Base-by-base conservation (phyloP, 2,329 filamentous ascomycete species). In the Fusarium incarnatum region DNA sequence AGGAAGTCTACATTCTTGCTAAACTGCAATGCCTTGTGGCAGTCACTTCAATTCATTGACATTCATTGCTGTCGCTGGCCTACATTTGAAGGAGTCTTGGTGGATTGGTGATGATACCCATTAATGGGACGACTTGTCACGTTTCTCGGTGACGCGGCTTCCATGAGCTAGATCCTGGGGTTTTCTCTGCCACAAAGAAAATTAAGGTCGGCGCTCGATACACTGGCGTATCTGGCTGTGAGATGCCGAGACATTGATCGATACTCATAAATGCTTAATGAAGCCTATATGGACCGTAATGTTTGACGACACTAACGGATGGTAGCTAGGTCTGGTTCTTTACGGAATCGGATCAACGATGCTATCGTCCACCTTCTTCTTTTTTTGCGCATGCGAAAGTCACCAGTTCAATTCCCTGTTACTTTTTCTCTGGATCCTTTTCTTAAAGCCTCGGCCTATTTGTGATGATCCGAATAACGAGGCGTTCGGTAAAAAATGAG, bases 321-420 rank as follows among this genome's bases (percentile, higher is more conserved):
- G 61, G 61, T 64, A 44, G 54, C 61, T 64, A 64, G 61, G 61
- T 56, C 27, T 50, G 60, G 27, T 48, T 57, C 30, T 32, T 64
- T 32, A 46, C 60, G 34, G 53, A 55, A 18, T 64, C 60, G 37
- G 32, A 48, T 64, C 61, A 64, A 64, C 47, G 61, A 64, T 64
- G 61, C 27, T 63, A 64, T 64, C 40, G 28, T 64, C 60, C 61
- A 56, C 58, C 6, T 30, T 32, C 28, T 18, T 56, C 42, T 3
- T 8, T 49, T 64, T 64, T 64, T 50, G 22, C 4, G 3, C 5
- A 8, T 12, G 27, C 4, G 0, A 41, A 48, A 41, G 45, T 20
- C 52, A 6, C 0, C 23, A 12, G 28, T 64, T 64, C 61, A 44
- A 64, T 56, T 55, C 61, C 46, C 47, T 5, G 9, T 28, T 2